Evolutionary conservation across 202 grass and related monocot species (phyloP).

Genomic region (Carex sylvatica): DNA sequence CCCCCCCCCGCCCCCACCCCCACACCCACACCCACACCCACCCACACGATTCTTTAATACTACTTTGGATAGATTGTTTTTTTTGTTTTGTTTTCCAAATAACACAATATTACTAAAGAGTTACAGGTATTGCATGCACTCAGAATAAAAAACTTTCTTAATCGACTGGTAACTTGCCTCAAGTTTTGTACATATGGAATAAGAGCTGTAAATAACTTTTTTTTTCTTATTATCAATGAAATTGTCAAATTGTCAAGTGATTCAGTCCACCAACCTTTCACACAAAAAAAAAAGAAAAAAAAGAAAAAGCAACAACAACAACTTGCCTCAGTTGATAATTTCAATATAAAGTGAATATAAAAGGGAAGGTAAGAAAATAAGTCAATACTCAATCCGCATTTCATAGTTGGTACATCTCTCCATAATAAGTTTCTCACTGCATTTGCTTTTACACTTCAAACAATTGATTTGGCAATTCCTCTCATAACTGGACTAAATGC

Average conservation of each 20-base stretch:
- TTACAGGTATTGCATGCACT: not conserved
- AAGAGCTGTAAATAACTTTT: no score
- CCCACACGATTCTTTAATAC: not conserved
- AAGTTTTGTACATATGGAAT: no score
- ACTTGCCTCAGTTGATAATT: not conserved
- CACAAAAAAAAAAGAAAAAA: no score
- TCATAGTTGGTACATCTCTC: not conserved
- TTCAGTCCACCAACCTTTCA: no score
- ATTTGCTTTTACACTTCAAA: not conserved
- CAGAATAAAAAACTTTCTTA: not conserved
- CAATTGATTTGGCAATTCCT: not conserved
- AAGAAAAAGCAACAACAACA: no score
- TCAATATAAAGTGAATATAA: not conserved
- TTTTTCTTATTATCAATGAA: no score
- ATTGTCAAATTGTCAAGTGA: no score
- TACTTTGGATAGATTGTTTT: not conserved
- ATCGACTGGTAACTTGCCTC: no score
- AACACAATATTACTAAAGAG: not conserved
- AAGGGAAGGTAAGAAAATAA: no score
- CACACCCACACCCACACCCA: no score
- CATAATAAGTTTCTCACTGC: not conserved
- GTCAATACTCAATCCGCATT: not conserved
- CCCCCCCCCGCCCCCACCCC: no score
- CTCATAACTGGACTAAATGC: not conserved
- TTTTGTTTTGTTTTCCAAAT: not conserved